Conservation (phyloP, 2,329 filamentous ascomycete genomes). For the Fusarium subtropicale region DNA sequence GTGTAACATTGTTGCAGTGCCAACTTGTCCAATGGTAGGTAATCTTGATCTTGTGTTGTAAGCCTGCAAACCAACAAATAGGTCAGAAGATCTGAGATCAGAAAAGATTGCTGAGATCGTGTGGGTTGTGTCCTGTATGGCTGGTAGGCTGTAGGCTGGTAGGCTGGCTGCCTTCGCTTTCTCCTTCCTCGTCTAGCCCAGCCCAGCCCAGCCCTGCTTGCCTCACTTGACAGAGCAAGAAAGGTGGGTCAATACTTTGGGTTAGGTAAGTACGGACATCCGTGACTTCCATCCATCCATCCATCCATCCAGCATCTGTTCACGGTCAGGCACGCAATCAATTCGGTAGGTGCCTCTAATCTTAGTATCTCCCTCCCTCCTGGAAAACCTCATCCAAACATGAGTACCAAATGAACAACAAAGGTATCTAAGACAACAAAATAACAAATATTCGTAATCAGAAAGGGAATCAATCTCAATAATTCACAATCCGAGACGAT, state of each 20-base stretch:
- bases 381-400: neutral
- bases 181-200: neutral
- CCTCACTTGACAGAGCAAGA: neutral
- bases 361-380: neutral
- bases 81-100: constrained; percentile 26
- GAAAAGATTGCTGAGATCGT: constrained; percentile 15
- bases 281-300: neutral
- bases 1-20: neutral
- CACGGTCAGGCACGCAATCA: neutral
- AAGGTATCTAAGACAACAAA: neutral
- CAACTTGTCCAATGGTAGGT: neutral
- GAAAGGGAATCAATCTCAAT: neutral
- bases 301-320: neutral
- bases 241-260: constrained; percentile 17
- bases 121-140: too few relatives aligned
- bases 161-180: neutral
- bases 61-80: constrained; percentile 8
- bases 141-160: too few relatives aligned
- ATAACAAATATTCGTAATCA: neutral
- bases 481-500: neutral
- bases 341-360: neutral
- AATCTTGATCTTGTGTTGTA: neutral
- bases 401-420: neutral
- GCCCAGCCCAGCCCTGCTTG: neutral
- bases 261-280: neutral